Evolutionary conservation across 306 rosid genomes (phyloP), one percentile per base, ranked within the genome.

Genomic region (Acmispon strigosus): DNA sequence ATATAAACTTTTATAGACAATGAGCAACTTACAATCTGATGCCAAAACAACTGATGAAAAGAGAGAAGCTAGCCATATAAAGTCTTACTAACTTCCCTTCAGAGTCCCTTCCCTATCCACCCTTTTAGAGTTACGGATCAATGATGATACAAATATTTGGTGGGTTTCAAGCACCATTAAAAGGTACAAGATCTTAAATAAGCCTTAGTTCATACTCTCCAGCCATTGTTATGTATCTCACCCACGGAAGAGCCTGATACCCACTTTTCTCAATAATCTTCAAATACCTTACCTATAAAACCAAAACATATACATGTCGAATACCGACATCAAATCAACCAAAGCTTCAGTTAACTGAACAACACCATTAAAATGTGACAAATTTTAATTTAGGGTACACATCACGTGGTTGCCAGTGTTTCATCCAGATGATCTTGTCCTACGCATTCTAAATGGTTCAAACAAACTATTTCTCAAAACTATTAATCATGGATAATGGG

Each of bases 221-320:
- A 2, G 93, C 98, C 98, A 92, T 92, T 70, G 98, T 92, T 72
- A 92, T 92, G 90, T 92, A 92, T 84, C 98, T 87, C 87, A 92
- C 98, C 98, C 98, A 92, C 36, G 98, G 98, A 79, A 92, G 98
- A 74, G 98, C 96, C 74, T 92, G 98, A 83, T 92, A 89, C 61
- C 96, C 98, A 66, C 98, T 92, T 85, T 92, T 92, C 84, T 92
- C 98, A 73, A 92, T 92, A 66, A 92, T 87, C 94, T 92, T 92
- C 92, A 92, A 74, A 82, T 92, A 92, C 53, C 98, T 93, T 76
- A 92, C 96, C 96, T 89, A 74, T 79, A 75, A 72, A 78, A 70
- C 64, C 74, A 66, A 22, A 65, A 15, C 42, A 49, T 73, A 42
- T 66, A 36, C 71, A 59, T 47, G 60, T 60, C 65, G 59, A 54